Conservation (phyloP, 2,329 filamentous ascomycete species). For the Colletotrichum falcatum region DNA sequence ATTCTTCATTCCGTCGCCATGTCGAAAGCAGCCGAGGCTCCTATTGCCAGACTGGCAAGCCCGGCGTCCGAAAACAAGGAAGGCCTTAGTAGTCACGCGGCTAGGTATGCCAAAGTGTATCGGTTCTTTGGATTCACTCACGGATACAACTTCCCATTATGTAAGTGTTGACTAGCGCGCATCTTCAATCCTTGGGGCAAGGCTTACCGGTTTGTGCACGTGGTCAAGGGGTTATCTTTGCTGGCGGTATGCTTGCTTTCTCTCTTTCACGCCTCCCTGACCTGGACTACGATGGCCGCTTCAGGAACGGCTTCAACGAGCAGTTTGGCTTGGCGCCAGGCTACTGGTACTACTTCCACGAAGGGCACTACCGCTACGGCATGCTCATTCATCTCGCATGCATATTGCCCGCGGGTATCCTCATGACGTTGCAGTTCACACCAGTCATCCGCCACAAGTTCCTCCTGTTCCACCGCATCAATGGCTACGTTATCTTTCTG, state of each 20-base stretch:
- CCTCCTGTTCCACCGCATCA: slow-evolving; percentile 68
- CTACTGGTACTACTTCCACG: slow-evolving; percentile 53
- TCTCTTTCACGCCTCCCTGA: slow-evolving; percentile 60
- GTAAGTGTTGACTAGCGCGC: not conserved
- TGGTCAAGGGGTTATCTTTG: slow-evolving; percentile 61
- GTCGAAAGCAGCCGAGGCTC: not conserved
- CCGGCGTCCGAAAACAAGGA: not conserved
- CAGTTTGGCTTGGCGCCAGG: slow-evolving; percentile 44
- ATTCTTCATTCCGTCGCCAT: slow-evolving; percentile 39
- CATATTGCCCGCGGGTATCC: slow-evolving; percentile 58
- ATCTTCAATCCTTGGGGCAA: not conserved
- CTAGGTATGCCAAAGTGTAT: slow-evolving; percentile 4
- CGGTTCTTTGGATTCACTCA: not conserved
- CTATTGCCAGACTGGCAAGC: not conserved
- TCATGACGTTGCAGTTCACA: slow-evolving; percentile 61
- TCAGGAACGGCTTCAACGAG: slow-evolving; percentile 8
- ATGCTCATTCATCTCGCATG: slow-evolving; percentile 59
- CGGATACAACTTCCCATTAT: slow-evolving; percentile 41
- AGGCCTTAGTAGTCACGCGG: not conserved
- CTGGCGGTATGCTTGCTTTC: slow-evolving; percentile 60
- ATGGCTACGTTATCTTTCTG: slow-evolving; percentile 65
- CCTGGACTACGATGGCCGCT: slow-evolving; percentile 53
- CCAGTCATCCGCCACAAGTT: slow-evolving; percentile 59
- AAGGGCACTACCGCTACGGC: slow-evolving; percentile 49
- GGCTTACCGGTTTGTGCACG: not conserved